A percentile compares a stretch with the other conserved stretches of the same genome.
Evolutionary conservation across 2,329 filamentous ascomycete species (phyloP).

Genomic region (Microcyclospora pomicola): DNA sequence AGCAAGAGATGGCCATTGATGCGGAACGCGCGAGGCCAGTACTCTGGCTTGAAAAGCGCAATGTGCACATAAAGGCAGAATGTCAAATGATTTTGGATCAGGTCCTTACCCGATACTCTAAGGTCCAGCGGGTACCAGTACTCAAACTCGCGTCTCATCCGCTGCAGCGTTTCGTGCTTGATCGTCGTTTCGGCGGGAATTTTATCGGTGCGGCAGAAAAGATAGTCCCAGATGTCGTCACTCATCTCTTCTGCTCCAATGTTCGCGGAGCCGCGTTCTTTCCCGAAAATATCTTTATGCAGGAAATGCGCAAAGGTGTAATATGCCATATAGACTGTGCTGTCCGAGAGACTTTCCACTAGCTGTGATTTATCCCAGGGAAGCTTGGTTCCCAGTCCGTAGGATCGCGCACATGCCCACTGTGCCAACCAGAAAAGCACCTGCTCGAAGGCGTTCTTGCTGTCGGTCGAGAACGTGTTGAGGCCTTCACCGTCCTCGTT

Average conservation of each 20-base stretch:
- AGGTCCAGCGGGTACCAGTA: conserved; percentile 95
- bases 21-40: conserved; percentile 77
- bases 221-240: conserved; percentile 91
- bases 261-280: conserved; percentile 51
- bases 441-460: conserved; percentile 53
- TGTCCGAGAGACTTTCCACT: conserved; percentile 84
- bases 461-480: conserved; percentile 59
- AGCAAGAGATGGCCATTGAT: conserved; percentile 87
- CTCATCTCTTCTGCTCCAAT: conserved; percentile 77
- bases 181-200: conserved; percentile 51
- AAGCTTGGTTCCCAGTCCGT: conserved; percentile 82
- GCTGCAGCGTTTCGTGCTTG: conserved; percentile 55
- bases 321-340: conserved; percentile 82
- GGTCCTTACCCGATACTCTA: conserved; percentile 77
- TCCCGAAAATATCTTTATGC: conserved; percentile 71
- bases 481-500: conserved; percentile 51
- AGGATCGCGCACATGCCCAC: conserved; percentile 88
- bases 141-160: conserved; percentile 81
- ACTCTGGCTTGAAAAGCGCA: conserved; percentile 73
- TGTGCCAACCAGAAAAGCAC: conserved; percentile 87
- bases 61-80: conserved; percentile 92
- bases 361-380: conserved; percentile 87
- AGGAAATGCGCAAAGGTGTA: conserved; percentile 45
- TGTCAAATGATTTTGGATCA: conserved; percentile 88
- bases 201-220: conserved; percentile 68